A percentile compares a stretch with the other conserved stretches of the same genome.
These are phyloP conservation scores for Pythium sp. DNA, from an alignment of 352 stramenopile species.

Conservation along the genomic window DNA sequence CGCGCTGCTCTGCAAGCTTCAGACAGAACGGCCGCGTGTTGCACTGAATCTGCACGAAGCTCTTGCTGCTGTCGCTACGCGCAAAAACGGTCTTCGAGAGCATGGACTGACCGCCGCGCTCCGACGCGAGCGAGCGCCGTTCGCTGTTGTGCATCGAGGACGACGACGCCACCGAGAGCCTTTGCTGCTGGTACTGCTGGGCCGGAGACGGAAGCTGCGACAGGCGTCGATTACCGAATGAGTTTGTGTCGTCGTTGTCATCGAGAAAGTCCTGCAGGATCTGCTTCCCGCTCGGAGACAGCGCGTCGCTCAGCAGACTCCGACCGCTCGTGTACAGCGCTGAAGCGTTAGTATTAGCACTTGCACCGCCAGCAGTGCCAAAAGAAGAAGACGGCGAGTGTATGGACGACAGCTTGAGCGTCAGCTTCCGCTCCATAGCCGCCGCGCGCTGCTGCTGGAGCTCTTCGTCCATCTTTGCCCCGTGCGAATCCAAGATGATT, in stretches of 20 bases:
- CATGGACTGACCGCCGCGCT: conserved; percentile 13
- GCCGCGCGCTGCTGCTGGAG: neutral
- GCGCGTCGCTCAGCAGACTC: conserved; percentile 53
- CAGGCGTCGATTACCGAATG: neutral
- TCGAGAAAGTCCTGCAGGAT: conserved; percentile 49
- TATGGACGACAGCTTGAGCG: conserved; percentile 6
- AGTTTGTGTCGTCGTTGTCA: conserved; percentile 10
- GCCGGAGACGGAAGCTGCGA: neutral
- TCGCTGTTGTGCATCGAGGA: neutral
- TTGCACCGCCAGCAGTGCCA: neutral
- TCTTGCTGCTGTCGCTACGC: conserved; percentile 14
- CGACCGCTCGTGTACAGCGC: conserved; percentile 18
- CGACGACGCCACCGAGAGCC: neutral
- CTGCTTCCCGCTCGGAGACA: conserved; percentile 48
- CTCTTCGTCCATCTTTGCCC: conserved; percentile 1
- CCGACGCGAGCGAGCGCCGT: neutral
- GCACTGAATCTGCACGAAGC: conserved; percentile 49
- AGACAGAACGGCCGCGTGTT: conserved; percentile 46
- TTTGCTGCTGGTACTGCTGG: neutral
- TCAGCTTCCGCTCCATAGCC: conserved; percentile 10
- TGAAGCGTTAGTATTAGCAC: neutral
- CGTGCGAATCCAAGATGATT: neutral
- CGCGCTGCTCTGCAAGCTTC: conserved; percentile 36
- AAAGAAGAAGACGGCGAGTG: conserved; percentile 17
- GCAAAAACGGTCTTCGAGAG: conserved; percentile 25